Evolutionary conservation across 768 basidiomycete genomes (phyloP).

Genomic region (Mycena alexandri): DNA sequence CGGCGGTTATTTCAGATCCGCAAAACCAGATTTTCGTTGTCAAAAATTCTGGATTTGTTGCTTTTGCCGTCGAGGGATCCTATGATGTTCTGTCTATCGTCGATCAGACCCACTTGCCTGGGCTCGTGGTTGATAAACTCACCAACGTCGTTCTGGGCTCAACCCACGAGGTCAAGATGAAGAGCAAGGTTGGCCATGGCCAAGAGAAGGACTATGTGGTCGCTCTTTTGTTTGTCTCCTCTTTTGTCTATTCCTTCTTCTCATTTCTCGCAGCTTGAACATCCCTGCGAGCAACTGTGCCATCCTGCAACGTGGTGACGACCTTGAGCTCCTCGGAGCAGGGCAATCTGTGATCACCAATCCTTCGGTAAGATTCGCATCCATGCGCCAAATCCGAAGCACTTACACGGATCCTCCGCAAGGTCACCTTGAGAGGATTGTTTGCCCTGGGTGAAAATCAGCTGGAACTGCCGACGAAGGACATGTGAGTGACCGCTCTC

Average conservation of each 20-base stretch:
- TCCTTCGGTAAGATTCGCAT: slow-evolving; percentile 61
- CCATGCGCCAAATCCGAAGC: background rate
- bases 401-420: background rate
- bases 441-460: slow-evolving; percentile 89
- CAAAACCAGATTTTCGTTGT: slow-evolving; percentile 81
- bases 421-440: slow-evolving; percentile 78
- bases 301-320: slow-evolving; percentile 85
- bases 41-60: slow-evolving; percentile 83
- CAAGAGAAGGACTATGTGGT: slow-evolving; percentile 77
- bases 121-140: slow-evolving; percentile 68
- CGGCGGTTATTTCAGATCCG: slow-evolving; percentile 84
- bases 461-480: slow-evolving; percentile 89
- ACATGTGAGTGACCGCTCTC: slow-evolving; percentile 66
- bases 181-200: slow-evolving; percentile 60
- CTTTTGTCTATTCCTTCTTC: background rate
- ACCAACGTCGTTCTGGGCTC: slow-evolving; percentile 73
- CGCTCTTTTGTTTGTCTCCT: slow-evolving; percentile 74
- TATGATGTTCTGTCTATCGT: slow-evolving; percentile 85
- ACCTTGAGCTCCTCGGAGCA: slow-evolving; percentile 81
- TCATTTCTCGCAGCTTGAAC: slow-evolving; percentile 64
- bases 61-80: slow-evolving; percentile 83
- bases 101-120: slow-evolving; percentile 84
- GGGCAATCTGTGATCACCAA: slow-evolving; percentile 90
- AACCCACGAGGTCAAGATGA: slow-evolving; percentile 86
- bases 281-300: slow-evolving; percentile 92